Evolutionary conservation across 2,329 filamentous ascomycete genomes (phyloP), one percentile per base, ranked within the genome.

Genomic region (Aspergillus oerlinghausenensis): DNA sequence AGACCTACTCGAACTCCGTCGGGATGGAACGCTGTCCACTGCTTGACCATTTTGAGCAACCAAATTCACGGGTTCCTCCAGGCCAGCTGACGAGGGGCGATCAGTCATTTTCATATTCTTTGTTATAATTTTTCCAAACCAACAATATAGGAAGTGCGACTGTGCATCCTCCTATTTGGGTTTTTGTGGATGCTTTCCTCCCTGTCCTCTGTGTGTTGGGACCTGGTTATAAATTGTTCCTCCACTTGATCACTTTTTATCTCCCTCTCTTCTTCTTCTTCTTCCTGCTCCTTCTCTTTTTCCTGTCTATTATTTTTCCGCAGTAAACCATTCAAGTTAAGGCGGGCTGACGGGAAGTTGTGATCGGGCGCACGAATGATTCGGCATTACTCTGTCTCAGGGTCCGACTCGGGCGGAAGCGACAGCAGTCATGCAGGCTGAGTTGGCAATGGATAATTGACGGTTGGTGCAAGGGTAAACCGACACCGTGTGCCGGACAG

Each of bases 61-160:
- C 57, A 56, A 56, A 51, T 63, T 61, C 38, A 66, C 64, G 51
- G 64, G 51, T 57, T 72, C 68, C 59, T 71, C 70, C 55, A 69
- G 60, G 55, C 69, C 67, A 61, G 64, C 64, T 53, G 67, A 68
- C 54, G 67, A 60, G 52, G 63, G 62, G 52, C 61, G 62, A 58
- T 73, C 70, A 51, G 67, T 66, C 68, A 72, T 71, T 59, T 67
- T 71, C 67, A 69, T 66, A 50, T 58, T 60, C 62, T 63, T 56
- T 49, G 57, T 43, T 57, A 55, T 58, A 60, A 14, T 47, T 47
- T 47, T 47, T 25, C 43, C 43, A 60, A 62, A 61, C 62, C 62
- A 62, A 62, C 60, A 55, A 64, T 62, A 55, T 63, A 58, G 51
- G 57, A 49, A 50, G 61, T 66, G 57, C 65, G 61, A 63, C 58